Conservation (phyloP, 768 basidiomycete genomes). For the Amanita rubescens region DNA sequence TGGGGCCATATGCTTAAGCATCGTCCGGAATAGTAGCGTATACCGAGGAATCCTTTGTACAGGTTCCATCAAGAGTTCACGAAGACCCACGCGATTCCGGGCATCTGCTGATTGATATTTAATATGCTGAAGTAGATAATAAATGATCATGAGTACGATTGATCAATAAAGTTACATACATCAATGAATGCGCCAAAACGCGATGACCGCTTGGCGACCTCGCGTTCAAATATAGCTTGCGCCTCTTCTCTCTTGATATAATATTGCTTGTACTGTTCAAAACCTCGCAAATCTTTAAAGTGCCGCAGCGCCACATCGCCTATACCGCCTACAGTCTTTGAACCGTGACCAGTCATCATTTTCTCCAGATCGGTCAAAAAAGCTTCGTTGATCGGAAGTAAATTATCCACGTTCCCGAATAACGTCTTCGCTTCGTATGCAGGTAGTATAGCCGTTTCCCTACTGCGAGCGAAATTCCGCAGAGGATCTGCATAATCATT, state of each 20-base stretch:
- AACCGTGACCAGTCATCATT: constrained; percentile 59
- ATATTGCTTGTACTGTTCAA: constrained; percentile 88
- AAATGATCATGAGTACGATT: constrained; percentile 3
- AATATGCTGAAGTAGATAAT: constrained; percentile 48
- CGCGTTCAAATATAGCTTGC: constrained; percentile 79
- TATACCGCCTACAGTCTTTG: constrained; percentile 50
- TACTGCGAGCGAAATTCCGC: constrained; percentile 74
- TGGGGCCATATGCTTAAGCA: constrained; percentile 83
- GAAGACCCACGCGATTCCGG: constrained; percentile 77
- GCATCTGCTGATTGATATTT: constrained; percentile 76
- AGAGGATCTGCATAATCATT: constrained; percentile 88
- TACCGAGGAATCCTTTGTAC: constrained; percentile 95
- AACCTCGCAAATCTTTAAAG: constrained; percentile 76
- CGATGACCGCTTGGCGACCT: constrained; percentile 71
- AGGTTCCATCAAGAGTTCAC: constrained; percentile 93
- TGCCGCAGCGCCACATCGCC: constrained; percentile 85
- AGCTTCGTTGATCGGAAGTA: constrained; percentile 83
- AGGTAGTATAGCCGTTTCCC: constrained; percentile 82
- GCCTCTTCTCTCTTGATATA: constrained; percentile 92
- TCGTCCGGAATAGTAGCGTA: constrained; percentile 85
- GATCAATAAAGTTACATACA: constrained; percentile 37
- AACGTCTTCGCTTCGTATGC: constrained; percentile 88
- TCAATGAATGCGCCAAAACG: constrained; percentile 85
- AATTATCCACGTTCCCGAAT: constrained; percentile 89
- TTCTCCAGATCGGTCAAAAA: constrained; percentile 80